Evolutionary conservation across 805 yeast genomes (phyloP), one percentile per base, ranked within the genome.

Genomic region (Nematodospora valgi): DNA sequence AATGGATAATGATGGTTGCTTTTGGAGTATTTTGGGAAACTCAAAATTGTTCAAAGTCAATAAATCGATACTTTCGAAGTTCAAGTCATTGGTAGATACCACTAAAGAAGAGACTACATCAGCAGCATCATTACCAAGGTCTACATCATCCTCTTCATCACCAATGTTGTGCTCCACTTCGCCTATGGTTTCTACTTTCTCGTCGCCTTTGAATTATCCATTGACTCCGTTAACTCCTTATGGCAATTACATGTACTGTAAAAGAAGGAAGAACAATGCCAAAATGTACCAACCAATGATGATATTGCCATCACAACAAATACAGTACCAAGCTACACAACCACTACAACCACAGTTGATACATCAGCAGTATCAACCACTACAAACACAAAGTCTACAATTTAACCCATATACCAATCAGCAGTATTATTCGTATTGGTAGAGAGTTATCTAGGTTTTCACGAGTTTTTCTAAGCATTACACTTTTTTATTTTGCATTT

Each of bases 221-320:
- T 44, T 52, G 27, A 52, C 56, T 12, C 58, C 58, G 23, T 41
- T 44, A 15, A 49, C 56, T 4, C 56, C 56, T 17, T 43, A 41
- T n/a, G 37, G 34, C 4, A 18, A 13, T 16, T 3, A 3, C 14
- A 26, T 18, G 17, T 18, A 23, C 19, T 13, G 33, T 19, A 30
- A 32, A 16, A 8, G 36, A 11, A 32, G 36, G 25, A 32, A 21
- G 25, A 12, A 16, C 8, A 21, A 24, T 14, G 16, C 29, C 30
- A 24, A 13, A n/a, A n/a, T n/a, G n/a, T n/a, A n/a, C n/a, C n/a
- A n/a, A 4, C 18, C 18, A 32, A 24, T 23, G 14, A 16, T 17
- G 8, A 17, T 17, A 6, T 12, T n/a, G 20, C 34, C 34, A 31
- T 12, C 34, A 11, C 34, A 31, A 10, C 32, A 28, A 19, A 6